Conservation (phyloP, 768 basidiomycete species). For the Tricholoma matsutake region DNA sequence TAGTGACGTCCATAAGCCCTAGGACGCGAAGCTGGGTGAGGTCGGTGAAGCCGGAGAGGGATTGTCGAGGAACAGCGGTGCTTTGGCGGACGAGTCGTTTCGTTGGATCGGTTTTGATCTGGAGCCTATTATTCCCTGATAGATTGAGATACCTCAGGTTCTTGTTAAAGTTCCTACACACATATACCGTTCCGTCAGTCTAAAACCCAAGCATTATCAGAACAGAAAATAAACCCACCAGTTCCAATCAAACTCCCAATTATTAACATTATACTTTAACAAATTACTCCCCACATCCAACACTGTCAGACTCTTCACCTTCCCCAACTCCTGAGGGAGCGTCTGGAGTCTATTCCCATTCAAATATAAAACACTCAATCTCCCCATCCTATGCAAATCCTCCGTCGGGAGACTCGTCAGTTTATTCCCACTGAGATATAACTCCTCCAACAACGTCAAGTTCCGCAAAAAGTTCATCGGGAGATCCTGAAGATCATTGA, state of each 20-base stretch:
- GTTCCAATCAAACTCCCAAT: constrained; percentile 99
- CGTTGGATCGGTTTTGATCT: constrained; percentile 78
- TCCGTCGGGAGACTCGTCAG: constrained; percentile 87
- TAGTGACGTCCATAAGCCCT: constrained; percentile 96
- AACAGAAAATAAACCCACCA: constrained; percentile 54
- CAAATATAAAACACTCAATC: constrained; percentile 73
- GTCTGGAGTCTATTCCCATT: constrained; percentile 95
- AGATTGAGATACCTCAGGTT: constrained; percentile 92
- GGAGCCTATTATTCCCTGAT: constrained; percentile 94
- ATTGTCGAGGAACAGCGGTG: constrained; percentile 25
- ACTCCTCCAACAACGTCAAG: constrained; percentile 68
- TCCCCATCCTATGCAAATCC: constrained; percentile 70
- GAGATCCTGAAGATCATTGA: constrained; percentile 91
- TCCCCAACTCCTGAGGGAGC: constrained; percentile 85
- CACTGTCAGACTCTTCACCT: constrained; percentile 71
- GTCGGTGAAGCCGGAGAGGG: constrained; percentile 82
- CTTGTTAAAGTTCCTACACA: constrained; percentile 89
- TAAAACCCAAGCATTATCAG: neutral
- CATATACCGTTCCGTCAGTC: neutral
- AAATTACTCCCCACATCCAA: constrained; percentile 93
- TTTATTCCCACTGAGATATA: constrained; percentile 96
- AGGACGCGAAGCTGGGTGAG: constrained; percentile 83
- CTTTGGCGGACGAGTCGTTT: constrained; percentile 29
- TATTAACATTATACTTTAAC: constrained; percentile 96
- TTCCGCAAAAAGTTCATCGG: constrained; percentile 74